Evolutionary conservation across 345 rosid species (phyloP).

Genomic region (Boechera divaricarpa): DNA sequence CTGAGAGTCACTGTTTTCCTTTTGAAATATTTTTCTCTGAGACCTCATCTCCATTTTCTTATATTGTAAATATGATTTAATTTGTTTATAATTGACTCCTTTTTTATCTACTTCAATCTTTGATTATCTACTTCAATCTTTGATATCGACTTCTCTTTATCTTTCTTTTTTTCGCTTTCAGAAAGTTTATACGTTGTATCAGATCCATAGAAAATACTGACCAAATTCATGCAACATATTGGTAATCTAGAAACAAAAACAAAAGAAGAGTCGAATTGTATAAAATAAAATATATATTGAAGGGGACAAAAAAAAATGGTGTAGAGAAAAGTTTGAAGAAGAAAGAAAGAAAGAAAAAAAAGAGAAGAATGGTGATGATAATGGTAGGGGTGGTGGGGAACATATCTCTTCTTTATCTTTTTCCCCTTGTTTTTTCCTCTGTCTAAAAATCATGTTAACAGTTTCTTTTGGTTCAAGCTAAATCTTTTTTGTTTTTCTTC

Average conservation of each 20-base stretch:
- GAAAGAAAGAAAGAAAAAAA: slow-evolving; percentile 23
- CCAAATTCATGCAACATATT: slow-evolving; percentile 35
- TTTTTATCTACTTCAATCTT: neutral
- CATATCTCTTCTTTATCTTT: slow-evolving; percentile 43
- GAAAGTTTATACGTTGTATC: slow-evolving; percentile 19
- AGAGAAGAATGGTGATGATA: slow-evolving; percentile 42
- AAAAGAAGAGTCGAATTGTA: neutral
- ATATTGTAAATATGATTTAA: neutral
- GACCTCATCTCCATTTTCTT: neutral
- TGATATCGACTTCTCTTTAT: neutral
- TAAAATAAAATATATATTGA: neutral
- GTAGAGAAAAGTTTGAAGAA: slow-evolving; percentile 33
- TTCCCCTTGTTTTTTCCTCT: slow-evolving; percentile 19
- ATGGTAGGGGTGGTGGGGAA: slow-evolving; percentile 47
- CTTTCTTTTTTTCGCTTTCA: neutral
- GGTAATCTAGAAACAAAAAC: slow-evolving; percentile 28
- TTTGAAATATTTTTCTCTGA: slow-evolving; percentile 18
- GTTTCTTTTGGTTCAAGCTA: slow-evolving; percentile 39
- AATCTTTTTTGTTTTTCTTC: neutral
- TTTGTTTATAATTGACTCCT: neutral
- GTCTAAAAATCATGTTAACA: slow-evolving; percentile 8
- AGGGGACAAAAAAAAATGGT: slow-evolving; percentile 44
- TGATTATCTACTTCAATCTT: neutral
- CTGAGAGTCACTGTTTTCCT: slow-evolving; percentile 33
- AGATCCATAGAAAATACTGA: slow-evolving; percentile 30